Conservation (phyloP, 352 stramenopile species). For the Pythium chondricola region DNA sequence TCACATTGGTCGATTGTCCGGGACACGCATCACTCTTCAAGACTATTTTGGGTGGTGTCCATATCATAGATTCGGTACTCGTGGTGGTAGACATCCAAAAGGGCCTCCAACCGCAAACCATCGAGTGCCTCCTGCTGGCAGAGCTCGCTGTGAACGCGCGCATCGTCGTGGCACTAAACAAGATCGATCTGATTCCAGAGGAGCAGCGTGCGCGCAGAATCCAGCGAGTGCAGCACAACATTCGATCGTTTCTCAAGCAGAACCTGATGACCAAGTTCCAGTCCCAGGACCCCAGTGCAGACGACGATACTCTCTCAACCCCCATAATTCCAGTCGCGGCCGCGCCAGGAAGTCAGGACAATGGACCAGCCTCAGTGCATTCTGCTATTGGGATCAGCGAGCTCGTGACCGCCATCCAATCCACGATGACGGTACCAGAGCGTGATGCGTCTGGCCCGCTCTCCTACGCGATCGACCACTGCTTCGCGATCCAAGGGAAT, state of each 20-base stretch:
- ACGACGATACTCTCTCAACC: not conserved
- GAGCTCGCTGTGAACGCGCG: slow-evolving; percentile 86
- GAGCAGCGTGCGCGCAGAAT: slow-evolving; percentile 55
- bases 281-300: too few species aligned
- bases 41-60: slow-evolving; percentile 97
- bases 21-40: slow-evolving; percentile 98
- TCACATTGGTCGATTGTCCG: slow-evolving; percentile 95
- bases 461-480: slow-evolving; percentile 96
- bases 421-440: slow-evolving; percentile 29
- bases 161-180: slow-evolving; percentile 95
- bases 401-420: slow-evolving; percentile 42
- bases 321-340: slow-evolving; percentile 84
- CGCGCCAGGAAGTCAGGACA: slow-evolving; percentile 16
- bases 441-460: slow-evolving; percentile 62
- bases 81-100: slow-evolving; percentile 96
- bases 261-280: too few species aligned
- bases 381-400: slow-evolving; percentile 56
- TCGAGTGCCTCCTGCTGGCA: slow-evolving; percentile 96
- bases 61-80: slow-evolving; percentile 99
- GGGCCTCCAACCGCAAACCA: slow-evolving; percentile 97
- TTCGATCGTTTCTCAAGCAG: slow-evolving; percentile 49
- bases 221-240: slow-evolving; percentile 50
- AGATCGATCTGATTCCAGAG: slow-evolving; percentile 92
- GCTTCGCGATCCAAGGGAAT: slow-evolving; percentile 96
- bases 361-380: not conserved